These are phyloP conservation scores for Cladorrhinum samala DNA, from an alignment of 495 filamentous ascomycete genomes.

Conservation along the genomic window DNA sequence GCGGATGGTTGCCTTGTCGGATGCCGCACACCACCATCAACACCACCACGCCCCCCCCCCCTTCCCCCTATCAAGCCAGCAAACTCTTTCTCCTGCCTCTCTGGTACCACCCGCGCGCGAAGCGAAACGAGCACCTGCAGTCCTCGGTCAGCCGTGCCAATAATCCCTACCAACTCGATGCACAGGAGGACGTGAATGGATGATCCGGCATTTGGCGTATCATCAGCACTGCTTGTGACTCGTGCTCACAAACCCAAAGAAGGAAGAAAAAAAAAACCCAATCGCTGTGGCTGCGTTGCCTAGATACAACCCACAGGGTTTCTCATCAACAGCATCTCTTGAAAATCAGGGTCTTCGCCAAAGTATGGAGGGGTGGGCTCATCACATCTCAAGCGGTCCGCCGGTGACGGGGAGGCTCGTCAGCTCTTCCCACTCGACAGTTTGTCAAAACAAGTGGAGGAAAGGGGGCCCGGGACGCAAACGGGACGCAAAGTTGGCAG, in stretches of 20 bases:
- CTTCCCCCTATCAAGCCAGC: neutral
- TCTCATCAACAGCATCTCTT: neutral
- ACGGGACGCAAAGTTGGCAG: neutral
- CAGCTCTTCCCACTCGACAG: neutral
- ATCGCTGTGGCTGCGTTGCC: too few species aligned
- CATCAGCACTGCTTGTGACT: too few species aligned
- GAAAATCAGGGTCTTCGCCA: neutral
- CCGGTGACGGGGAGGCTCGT: neutral
- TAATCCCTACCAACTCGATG: too few species aligned
- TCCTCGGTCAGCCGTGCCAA: neutral
- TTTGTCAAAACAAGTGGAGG: neutral
- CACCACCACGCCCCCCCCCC: neutral
- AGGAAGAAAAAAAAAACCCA: too few species aligned
- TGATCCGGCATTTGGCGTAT: too few species aligned
- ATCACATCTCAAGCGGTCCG: too few species aligned
- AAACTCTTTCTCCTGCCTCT: neutral
- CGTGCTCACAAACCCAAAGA: too few species aligned
- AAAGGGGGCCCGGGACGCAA: neutral
- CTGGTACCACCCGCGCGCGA: neutral
- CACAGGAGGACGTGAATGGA: too few species aligned
- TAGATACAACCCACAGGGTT: neutral
- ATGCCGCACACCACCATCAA: neutral
- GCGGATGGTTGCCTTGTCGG: slow-evolving; percentile 1
- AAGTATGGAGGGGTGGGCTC: neutral
- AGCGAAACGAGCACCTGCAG: neutral